Percentiles rank a stretch among this genome's conserved stretches.
phyloP scores from a whole-genome alignment of 352 stramenopile species.

The Peronospora tabacina region DNA sequence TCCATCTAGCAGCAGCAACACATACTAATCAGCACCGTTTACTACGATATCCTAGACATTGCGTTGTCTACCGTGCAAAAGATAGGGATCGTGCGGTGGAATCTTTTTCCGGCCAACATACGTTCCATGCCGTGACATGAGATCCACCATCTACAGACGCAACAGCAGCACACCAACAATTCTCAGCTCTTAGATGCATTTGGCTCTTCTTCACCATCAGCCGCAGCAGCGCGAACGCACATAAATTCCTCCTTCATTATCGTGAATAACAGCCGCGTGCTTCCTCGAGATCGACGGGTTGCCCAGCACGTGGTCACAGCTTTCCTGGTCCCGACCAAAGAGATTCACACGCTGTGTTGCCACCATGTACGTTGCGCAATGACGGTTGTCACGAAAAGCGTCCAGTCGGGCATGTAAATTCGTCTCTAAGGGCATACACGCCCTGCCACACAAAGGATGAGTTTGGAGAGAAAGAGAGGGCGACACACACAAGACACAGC shows the following conservation, averaged over 20 bases:
- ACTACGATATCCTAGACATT: background rate
- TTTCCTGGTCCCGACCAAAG: constrained; percentile 81
- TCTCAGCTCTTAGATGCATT: constrained; percentile 3
- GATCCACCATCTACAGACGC: constrained; percentile 61
- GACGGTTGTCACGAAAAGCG: constrained; percentile 62
- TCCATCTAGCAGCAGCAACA: constrained; percentile 39
- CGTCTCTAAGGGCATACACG: constrained; percentile 48
- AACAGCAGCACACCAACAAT: constrained; percentile 1
- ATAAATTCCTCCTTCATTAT: constrained; percentile 73
- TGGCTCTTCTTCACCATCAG: background rate
- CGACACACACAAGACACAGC: too few species aligned
- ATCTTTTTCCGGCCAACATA: constrained; percentile 81
- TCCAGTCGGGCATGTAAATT: constrained; percentile 69
- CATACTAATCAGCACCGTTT: constrained; percentile 1
- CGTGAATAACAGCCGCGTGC: constrained; percentile 81
- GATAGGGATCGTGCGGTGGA: constrained; percentile 70
- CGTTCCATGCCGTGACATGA: constrained; percentile 85
- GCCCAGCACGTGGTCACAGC: constrained; percentile 78
- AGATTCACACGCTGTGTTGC: constrained; percentile 75
- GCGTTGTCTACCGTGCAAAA: constrained; percentile 54
- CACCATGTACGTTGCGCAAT: constrained; percentile 83
- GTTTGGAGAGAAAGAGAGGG: too few species aligned
- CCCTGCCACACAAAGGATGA: constrained; percentile 26
- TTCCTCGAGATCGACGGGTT: constrained; percentile 85
- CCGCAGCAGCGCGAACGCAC: constrained; percentile 27